Base-by-base conservation (phyloP, 139 green algal species). In the Haematococcus sp. region DNA sequence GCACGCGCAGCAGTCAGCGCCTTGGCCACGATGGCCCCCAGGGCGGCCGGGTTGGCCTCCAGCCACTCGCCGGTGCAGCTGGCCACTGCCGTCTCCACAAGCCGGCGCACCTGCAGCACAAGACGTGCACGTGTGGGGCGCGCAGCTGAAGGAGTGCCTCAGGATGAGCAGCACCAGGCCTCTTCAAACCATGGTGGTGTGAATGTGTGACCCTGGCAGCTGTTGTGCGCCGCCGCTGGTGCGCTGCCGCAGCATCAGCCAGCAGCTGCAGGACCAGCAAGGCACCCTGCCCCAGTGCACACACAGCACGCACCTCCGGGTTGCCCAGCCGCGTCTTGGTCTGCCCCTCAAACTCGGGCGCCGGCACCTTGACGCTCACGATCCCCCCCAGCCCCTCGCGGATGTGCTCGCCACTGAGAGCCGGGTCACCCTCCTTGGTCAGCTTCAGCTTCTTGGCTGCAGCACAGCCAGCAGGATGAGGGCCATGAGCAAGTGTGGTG, bases 331-430 rank as follows among this genome's bases (percentile, higher is more conserved):
- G 83, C 22, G 93, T 96, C 84, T 99, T 99, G 44, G 95, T 99
- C 86, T 99, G 95, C 3, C 95, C 95, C 82, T 99, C 94, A 84
- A 99, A 99, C 87, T 98, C 95, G 4, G 95, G 95, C 65, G 94
- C 61, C 15, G 86, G 89, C 32, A 98, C 86, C 85, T 95, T 92
- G 27, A 97, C 93, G 4, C 78, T 83, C 27, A 97, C 76, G 27
- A 94, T 81, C 0, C 74, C 89, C 0, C 51, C 81, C 43, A 96
- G 82, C 1, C 91, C 92, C 80, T 98, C 95, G 1, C 95, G 84
- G 4, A 98, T 81, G 78, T 98, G 89, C 32, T 99, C 95, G 1
- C 95, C 94, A 0, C 70, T 74, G 63, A 97, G 76, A 66, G 32
- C n/a, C n/a, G 88, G 49, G 56, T 97, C 91, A 5, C 76, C 79